A percentile compares a stretch with the other conserved stretches of the same genome.
Conservation (phyloP, 164 flowering plant species). For the Annona squamosa region DNA sequence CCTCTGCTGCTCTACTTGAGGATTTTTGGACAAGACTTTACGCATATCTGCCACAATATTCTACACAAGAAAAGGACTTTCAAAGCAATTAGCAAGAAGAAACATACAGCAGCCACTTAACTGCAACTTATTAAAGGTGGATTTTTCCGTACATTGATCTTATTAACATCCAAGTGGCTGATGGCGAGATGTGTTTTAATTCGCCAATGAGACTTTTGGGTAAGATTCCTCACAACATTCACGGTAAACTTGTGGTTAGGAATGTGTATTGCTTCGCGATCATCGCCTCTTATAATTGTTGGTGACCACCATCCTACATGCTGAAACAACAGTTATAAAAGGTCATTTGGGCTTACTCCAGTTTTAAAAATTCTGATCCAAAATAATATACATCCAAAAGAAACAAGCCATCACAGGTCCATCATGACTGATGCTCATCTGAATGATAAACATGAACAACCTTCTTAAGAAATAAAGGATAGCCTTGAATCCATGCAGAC, state of each 20-base stretch:
- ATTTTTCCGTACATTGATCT: constrained; percentile 65
- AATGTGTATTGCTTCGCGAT: constrained; percentile 94
- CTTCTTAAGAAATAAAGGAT: neutral
- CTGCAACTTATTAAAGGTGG: neutral
- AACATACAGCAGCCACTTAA: neutral
- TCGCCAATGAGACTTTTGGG: constrained; percentile 97
- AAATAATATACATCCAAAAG: neutral
- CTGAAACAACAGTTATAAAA: constrained; percentile 30
- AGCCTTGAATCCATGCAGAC: neutral
- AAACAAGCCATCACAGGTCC: neutral
- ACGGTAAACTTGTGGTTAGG: constrained; percentile 96
- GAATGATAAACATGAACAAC: neutral
- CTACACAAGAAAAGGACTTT: constrained; percentile 29
- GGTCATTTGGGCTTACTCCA: neutral
- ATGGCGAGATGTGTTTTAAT: constrained; percentile 86
- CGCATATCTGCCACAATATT: constrained; percentile 97
- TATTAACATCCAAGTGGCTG: constrained; percentile 88
- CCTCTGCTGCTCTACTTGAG: constrained; percentile 93
- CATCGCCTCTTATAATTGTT: constrained; percentile 91
- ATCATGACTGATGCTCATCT: neutral
- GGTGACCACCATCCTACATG: constrained; percentile 99
- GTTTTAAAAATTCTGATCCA: neutral
- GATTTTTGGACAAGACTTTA: constrained; percentile 89
- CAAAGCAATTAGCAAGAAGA: neutral
- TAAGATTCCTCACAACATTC: constrained; percentile 91